Conservation (phyloP, 768 basidiomycete genomes). For the Termitomyces sp. region DNA sequence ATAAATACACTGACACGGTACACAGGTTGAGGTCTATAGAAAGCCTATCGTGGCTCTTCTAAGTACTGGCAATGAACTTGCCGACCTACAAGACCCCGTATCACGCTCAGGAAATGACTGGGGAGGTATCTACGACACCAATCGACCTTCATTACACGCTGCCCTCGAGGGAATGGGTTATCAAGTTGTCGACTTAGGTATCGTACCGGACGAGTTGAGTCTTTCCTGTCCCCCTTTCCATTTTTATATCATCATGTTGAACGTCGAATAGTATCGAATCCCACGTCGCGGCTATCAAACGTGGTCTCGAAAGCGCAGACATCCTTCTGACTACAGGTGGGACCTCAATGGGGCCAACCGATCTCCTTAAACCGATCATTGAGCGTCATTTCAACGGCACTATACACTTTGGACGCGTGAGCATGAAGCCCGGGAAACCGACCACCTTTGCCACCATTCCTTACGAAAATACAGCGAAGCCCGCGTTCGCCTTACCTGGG, state of each 20-base stretch:
- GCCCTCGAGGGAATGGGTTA: constrained; percentile 72
- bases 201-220: constrained; percentile 69
- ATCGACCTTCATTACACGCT: constrained; percentile 74
- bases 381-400: constrained; percentile 74
- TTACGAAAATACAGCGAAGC: constrained; percentile 39
- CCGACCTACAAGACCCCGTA: constrained; percentile 52
- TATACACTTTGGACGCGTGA: constrained; percentile 84
- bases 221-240: neutral
- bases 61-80: constrained; percentile 83
- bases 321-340: constrained; percentile 84
- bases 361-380: constrained; percentile 85
- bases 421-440: constrained; percentile 82
- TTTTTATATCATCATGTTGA: neutral
- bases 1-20: neutral
- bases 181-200: constrained; percentile 74
- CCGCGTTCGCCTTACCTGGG: constrained; percentile 82
- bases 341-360: constrained; percentile 88
- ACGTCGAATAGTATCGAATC: constrained; percentile 40
- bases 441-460: constrained; percentile 87
- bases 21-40: constrained; percentile 61
- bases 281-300: constrained; percentile 53
- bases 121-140: constrained; percentile 83
- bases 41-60: constrained; percentile 78
- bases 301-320: constrained; percentile 62
- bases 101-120: constrained; percentile 36